Evolutionary conservation across 2,329 filamentous ascomycete species (phyloP), one percentile per base, ranked within the genome.

Genomic region (Apiospora sp.): DNA sequence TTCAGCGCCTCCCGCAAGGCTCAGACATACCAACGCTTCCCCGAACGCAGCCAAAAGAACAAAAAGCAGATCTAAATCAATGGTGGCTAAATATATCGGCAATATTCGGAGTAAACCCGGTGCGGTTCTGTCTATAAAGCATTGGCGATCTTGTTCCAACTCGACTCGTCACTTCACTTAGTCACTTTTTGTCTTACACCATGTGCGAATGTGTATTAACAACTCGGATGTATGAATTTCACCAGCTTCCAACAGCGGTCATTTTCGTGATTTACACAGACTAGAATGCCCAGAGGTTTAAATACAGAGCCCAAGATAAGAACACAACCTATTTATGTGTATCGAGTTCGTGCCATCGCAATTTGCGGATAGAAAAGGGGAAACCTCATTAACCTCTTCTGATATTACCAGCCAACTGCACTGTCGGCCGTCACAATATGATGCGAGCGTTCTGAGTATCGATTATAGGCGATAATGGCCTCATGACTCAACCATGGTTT

Each of bases 1-100:
- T 30, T 61, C 54, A 34, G 54, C 27, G 27, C 54, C 54, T 61
- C 54, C 54, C 54, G 54, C 27, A 27, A 61, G 51, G 27, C 54
- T 34, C 24, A 34, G 8, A 61, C 27, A 61, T 61, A 34, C 27
- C 54, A 61, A 37, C 54, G 30, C 14, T 37, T 61, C 54, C 16
- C 54, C 30, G 30, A 61, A 61, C 30, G 54, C 54, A 22, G 30
- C 54, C 22, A 58, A 30, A 30, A 58, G 10, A 30, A 5, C 24
- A 12, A 27, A 30, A 30, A 1, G 12, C 12, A 4, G 1, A 58
- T 19, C 13, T 34, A 37, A 10, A 14, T 27, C 27, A 3, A 4
- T 24, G 14, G 54, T 34, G 27, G 16, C 16, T 61, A 30, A 34
- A 22, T 34, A 19, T 61, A 61, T 34, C 51, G 16, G 27, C 54